Evolutionary conservation across 352 stramenopile species (phyloP), one percentile per base, ranked within the genome.

Genomic region (Phytophthora cajani): DNA sequence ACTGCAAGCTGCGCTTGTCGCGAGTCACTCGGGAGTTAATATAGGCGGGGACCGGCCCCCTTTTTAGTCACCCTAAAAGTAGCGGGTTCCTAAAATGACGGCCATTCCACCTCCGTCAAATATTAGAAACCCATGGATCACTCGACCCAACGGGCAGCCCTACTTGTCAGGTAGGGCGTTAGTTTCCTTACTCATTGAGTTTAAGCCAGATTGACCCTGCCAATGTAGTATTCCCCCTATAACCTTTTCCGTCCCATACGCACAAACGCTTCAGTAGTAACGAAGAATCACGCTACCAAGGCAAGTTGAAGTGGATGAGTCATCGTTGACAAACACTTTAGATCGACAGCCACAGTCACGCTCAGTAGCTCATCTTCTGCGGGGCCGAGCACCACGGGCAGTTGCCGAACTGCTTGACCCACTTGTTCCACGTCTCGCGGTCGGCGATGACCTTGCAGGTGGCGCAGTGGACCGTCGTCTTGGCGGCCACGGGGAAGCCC

Each of bases 131-230:
- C 75, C 58, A 69, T 75, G 67, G 78, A 71, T 80, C 73, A 67
- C 82, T 89, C 1, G 68, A 80, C 71, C 81, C 72, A 82, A 72
- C 64, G 64, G 67, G 70, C 54, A 67, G 76, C 80, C 77, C 81
- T 88, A 95, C 86, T 89, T 94, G 84, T 95, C 86, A 95, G 78
- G 86, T 93, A 91, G 81, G 68, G 81, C 82, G 71, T 79, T 93
- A 95, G 88, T 95, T 95, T 95, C 88, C 88, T 95, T 95, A 95
- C 88, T 95, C 88, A 95, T 95, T 93, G 88, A 95, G 88, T 95
- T 95, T 95, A 95, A 95, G 88, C 88, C 85, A 80, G 36, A 7
- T 65, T 56, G 12, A 21, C 3, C 9, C 2, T 3, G 21, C 8
- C 7, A 2, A 4, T 8, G 4, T 11, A 5, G 17, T 7, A 36